Percentiles rank a stretch among this genome's conserved stretches.
Conservation (phyloP, 1,284 basidiomycete genomes). For the Termitomyces sp. region DNA sequence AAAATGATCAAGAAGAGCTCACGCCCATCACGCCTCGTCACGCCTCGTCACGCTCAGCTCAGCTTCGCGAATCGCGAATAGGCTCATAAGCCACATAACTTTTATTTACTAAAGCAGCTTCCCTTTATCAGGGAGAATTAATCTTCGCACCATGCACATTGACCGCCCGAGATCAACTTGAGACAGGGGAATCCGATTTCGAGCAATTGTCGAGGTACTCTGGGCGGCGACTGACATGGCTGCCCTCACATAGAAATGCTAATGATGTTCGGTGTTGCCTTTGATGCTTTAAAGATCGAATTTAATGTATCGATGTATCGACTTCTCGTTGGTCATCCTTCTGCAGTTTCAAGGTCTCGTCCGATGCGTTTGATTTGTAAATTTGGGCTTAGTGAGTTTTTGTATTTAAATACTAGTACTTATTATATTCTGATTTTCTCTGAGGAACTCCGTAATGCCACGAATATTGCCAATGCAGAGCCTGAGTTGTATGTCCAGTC, state of each 20-base stretch:
- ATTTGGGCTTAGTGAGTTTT: slow-evolving; percentile 64
- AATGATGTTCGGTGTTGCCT: slow-evolving; percentile 88
- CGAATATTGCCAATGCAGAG: slow-evolving; percentile 72
- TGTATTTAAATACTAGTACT: not conserved
- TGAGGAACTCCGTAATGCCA: slow-evolving; percentile 71
- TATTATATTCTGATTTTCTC: not conserved
- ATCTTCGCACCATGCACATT: too few relatives aligned
- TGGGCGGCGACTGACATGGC: slow-evolving; percentile 91
- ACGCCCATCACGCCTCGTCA: too few relatives aligned
- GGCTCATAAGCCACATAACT: too few relatives aligned
- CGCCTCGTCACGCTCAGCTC: too few relatives aligned
- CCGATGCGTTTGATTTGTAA: slow-evolving; percentile 71
- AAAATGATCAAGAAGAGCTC: too few relatives aligned
- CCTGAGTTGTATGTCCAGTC: slow-evolving; percentile 88
- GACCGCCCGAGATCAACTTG: too few relatives aligned
- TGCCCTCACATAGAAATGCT: slow-evolving; percentile 87
- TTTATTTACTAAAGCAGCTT: too few relatives aligned
- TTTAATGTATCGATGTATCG: slow-evolving; percentile 93
- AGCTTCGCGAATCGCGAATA: too few relatives aligned
- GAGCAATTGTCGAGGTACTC: slow-evolving; percentile 86
- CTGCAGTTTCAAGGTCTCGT: slow-evolving; percentile 79
- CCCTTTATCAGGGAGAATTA: too few relatives aligned
- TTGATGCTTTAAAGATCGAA: slow-evolving; percentile 82
- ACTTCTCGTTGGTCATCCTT: slow-evolving; percentile 83
- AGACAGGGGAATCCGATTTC: too few relatives aligned